Conservation (phyloP, 306 rosid species). For the Quercus glauca region DNA sequence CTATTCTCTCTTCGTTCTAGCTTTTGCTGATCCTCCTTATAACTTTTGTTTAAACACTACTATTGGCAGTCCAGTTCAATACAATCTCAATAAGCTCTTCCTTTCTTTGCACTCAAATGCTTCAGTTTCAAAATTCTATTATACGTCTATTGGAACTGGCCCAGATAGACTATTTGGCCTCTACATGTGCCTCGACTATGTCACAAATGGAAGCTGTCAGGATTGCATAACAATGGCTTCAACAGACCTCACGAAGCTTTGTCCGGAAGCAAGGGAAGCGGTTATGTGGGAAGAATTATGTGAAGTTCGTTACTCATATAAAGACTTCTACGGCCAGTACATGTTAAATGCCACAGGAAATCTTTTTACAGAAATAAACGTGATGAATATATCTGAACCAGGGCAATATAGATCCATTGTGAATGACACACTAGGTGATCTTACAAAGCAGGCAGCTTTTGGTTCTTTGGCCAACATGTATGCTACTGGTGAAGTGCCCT, state of each 20-base stretch:
- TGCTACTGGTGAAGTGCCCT: conserved; percentile 38
- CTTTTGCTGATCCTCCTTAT: conserved; percentile 26
- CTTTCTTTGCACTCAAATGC: conserved; percentile 23
- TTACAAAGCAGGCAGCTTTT: conserved; percentile 38
- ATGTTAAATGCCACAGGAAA: conserved; percentile 29
- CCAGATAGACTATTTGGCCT: conserved; percentile 13
- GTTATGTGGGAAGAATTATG: conserved; percentile 53
- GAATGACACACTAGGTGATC: conserved; percentile 28
- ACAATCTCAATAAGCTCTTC: conserved; percentile 28
- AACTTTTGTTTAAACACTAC: conserved; percentile 22
- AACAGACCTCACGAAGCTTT: conserved; percentile 25
- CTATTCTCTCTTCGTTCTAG: background rate
- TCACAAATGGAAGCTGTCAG: conserved; percentile 22
- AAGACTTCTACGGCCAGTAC: conserved; percentile 35
- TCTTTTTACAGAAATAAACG: conserved; percentile 15
- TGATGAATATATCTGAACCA: conserved; percentile 27
- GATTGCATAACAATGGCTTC: conserved; percentile 34
- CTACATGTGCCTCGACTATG: conserved; percentile 44
- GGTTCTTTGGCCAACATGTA: conserved; percentile 33
- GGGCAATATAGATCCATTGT: conserved; percentile 29
- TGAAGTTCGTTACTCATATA: conserved; percentile 50
- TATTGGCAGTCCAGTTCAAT: conserved; percentile 13
- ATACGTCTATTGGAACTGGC: conserved; percentile 26
- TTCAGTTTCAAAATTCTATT: conserved; percentile 28
- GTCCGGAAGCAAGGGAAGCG: conserved; percentile 47